Evolutionary conservation across 2,329 filamentous ascomycete genomes (phyloP), one percentile per base, ranked within the genome.

Genomic region (Curvularia sp.): DNA sequence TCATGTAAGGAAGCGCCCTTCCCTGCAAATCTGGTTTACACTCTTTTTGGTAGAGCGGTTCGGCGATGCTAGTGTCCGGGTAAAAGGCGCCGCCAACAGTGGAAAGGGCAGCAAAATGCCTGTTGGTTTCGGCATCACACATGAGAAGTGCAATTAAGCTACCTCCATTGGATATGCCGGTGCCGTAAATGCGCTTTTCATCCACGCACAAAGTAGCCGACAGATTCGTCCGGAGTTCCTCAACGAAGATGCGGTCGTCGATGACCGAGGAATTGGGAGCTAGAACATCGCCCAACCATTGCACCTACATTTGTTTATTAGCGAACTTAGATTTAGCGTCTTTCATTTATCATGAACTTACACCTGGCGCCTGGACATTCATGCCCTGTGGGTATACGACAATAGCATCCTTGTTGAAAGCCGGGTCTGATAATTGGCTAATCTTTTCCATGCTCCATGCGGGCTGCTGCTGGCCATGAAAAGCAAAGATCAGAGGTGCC

Each of bases 111-210:
- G 82, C 81, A 54, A 84, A 79, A 1, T 66, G 63, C 21, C 45
- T 60, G 21, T 78, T 78, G 3, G 78, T 67, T 5, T 69, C 68
- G 4, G 77, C 69, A 25, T 79, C 71, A 65, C 81, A 84, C 18
- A 82, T 81, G 1, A 77, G 67, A 15, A 79, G 78, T 3, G 80
- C 79, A 27, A 82, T 77, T 28, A 82, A 78, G 6, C 79, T 84
- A 4, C 82, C 85, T 5, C 83, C 84, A 41, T 86, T 85, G 66
- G 77, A 84, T 57, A 86, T 81, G 53, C 81, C 82, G 0, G 78
- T 77, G 8, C 77, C 76, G 56, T 82, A 83, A 34, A 83, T 68
- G 28, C 77, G 75, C 8, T 56, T 56, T 8, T 69, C 59, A 61
- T 83, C 78, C 51, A 84, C 72, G 66, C 81, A 84, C 57, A 81